These are phyloP conservation scores for Cladochytrium replicatum DNA, from an alignment of 192 early-diverging fungal genomes.

Conservation along the genomic window DNA sequence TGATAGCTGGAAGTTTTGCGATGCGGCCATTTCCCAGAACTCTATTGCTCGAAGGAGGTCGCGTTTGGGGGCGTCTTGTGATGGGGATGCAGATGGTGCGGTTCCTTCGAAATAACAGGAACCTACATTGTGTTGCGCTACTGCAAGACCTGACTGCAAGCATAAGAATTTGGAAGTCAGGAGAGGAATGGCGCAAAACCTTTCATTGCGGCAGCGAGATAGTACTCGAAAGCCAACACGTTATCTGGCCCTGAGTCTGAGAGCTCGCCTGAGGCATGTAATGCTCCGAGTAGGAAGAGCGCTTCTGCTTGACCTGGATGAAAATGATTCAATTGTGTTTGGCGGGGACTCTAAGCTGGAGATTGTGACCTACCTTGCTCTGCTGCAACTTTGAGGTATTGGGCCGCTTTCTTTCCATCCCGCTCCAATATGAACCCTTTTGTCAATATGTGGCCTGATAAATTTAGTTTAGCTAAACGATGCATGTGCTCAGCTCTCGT, in stretches of 20 bases:
- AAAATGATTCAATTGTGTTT: too few relatives aligned
- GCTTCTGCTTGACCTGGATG: conserved; percentile 18
- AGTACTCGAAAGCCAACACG: conserved; percentile 14
- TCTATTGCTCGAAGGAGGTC: conserved; percentile 20
- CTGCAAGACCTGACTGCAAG: conserved; percentile 18
- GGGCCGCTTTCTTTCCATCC: conserved; percentile 13
- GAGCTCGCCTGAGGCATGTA: conserved; percentile 13
- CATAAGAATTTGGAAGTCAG: background rate
- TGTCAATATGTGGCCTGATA: too few relatives aligned
- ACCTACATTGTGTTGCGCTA: conserved; percentile 33
- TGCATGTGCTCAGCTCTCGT: too few relatives aligned
- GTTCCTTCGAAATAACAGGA: conserved; percentile 8
- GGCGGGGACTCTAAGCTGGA: background rate
- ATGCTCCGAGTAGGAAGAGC: conserved; percentile 20
- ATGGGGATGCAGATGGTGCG: background rate
- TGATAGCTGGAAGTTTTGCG: conserved; percentile 16
- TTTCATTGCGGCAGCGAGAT: conserved; percentile 19
- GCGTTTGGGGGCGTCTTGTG: too few relatives aligned
- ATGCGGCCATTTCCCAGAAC: conserved; percentile 35
- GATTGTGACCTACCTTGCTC: conserved; percentile 7
- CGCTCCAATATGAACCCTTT: too few relatives aligned
- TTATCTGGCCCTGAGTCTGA: conserved; percentile 4
- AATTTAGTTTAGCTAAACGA: too few relatives aligned
- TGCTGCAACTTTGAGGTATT: conserved; percentile 17
- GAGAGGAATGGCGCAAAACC: conserved; percentile 8